Base-by-base conservation (phyloP, 306 rosid species). In the Carpinus viminea region DNA sequence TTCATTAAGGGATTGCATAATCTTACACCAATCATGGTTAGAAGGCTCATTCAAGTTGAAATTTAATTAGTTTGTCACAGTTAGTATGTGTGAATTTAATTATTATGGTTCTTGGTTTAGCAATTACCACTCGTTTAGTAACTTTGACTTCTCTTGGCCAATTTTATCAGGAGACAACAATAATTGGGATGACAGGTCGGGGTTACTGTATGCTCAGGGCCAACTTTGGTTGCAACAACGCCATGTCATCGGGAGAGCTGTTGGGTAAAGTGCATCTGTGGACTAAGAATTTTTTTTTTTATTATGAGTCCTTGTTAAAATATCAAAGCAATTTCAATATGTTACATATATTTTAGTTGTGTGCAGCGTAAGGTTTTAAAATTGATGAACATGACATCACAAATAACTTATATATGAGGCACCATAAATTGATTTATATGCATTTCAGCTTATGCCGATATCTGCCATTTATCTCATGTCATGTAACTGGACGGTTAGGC, bases 221-320 rank as follows among this genome's bases (percentile, higher is more conserved):
- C 98, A 92, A 84, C 69, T 65, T 50, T 90, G 96, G 97, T 53
- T 92, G 85, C 86, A 88, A 62, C 73, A 71, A 24, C 90, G 88
- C 52, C 94, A 94, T 84, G 80, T 90, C 24, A 85, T 90, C 82
- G 97, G 94, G 65, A 88, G 89, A 87, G 98, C 90, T 55, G 85
- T 83, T 0, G 96, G 96, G 98, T 89, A 88, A 66, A 81, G 38
- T 56, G 21, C 5, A 9, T 59, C 12, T 76, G 38, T 20, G 7
- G 13, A 28, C 26, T 55, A 62, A 51, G 38, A 47, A 55, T 70
- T 57, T 24, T n/a, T 24, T 24, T 59, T 59, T 59, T 59, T 59
- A 21, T 15, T 59, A 1, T 28, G 34, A 24, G 26, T 24, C 20
- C 36, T 59, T 59, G 15, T 11, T 16, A 24, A 59, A 59, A 59